Evolutionary conservation across 495 filamentous ascomycete genomes (phyloP), one percentile per base, ranked within the genome.

Genomic region (Lepidopterella palustris): DNA sequence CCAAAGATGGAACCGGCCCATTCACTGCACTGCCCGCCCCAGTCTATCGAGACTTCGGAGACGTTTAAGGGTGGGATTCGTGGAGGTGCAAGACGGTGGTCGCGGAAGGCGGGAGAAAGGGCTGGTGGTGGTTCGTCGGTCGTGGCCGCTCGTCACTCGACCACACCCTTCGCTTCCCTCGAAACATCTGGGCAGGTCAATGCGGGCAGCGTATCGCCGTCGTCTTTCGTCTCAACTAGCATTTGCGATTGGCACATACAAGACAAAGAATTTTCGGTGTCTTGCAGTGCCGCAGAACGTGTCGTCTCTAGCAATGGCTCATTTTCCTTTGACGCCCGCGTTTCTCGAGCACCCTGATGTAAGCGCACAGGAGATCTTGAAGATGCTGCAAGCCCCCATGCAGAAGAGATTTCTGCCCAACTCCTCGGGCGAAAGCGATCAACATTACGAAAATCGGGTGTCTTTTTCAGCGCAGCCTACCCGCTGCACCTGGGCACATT

Each of bases 121-220:
- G 56, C 11, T 21, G n/a, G n/a, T 13, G 27, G 45, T 24, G 29
- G 53, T 27, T 39, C 40, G 55, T 53, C 18, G 40, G 55, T 63
- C 65, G 65, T 64, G 65, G 55, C 58, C 32, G 45, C 45, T 48
- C 53, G 55, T 62, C 23, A 59, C 47, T 50, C 28, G 60, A 27
- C 45, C 20, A 2, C 13, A 21, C 23, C 21, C 13, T 13, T 56
- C 54, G 18, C 53, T 10, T 31, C 50, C 15, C 25, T 27, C 45
- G 35, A 65, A 47, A 25, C 40, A 20, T 13, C 8, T 39, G 39
- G 42, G 42, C n/a, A 59, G 56, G 48, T 18, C 1, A 40, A 66
- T 62, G 59, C 63, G 56, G 56, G 28, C 63, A 61, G 63, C 63
- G 63, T 62, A 56, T 62, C 63, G 60, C 63, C 53, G 55, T 20